Percentiles rank a stretch among this genome's conserved stretches.
phyloP scores from a whole-genome alignment of 495 filamentous ascomycete genomes.

The Tetracladium marchalianum region DNA sequence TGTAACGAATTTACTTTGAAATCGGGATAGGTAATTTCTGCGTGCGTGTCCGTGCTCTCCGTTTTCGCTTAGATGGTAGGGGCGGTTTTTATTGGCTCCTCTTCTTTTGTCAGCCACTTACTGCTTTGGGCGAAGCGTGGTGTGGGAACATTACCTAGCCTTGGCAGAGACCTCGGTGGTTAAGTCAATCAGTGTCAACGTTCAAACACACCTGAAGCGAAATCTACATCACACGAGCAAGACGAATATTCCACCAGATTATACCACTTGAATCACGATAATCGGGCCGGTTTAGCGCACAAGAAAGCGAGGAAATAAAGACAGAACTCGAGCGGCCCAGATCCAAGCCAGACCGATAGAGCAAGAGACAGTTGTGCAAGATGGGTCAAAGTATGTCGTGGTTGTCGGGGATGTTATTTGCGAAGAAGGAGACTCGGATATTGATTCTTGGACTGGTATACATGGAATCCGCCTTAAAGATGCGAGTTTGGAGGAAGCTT shows the following conservation, averaged over 20 bases:
- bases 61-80: too few relatives aligned
- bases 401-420: conserved; percentile 65
- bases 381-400: conserved; percentile 82
- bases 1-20: background rate
- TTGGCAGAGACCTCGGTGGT: too few relatives aligned
- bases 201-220: too few relatives aligned
- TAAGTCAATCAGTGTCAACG: too few relatives aligned
- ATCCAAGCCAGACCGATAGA: background rate
- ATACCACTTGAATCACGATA: too few relatives aligned
- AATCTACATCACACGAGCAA: too few relatives aligned
- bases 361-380: conserved; percentile 19
- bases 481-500: background rate
- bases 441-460: conserved; percentile 89
- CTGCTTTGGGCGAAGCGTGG: too few relatives aligned
- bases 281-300: background rate
- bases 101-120: too few relatives aligned
- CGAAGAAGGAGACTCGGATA: conserved; percentile 96
- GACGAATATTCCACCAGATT: background rate
- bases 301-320: background rate
- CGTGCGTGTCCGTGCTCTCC: too few relatives aligned
- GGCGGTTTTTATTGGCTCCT: too few relatives aligned
- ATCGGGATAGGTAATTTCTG: background rate
- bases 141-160: too few relatives aligned
- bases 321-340: background rate
- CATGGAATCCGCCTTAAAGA: conserved; percentile 2